Percentiles rank a stretch among this genome's conserved stretches.
phyloP scores from a whole-genome alignment of 441 rosid species.

The Adansonia madagascariensis region DNA sequence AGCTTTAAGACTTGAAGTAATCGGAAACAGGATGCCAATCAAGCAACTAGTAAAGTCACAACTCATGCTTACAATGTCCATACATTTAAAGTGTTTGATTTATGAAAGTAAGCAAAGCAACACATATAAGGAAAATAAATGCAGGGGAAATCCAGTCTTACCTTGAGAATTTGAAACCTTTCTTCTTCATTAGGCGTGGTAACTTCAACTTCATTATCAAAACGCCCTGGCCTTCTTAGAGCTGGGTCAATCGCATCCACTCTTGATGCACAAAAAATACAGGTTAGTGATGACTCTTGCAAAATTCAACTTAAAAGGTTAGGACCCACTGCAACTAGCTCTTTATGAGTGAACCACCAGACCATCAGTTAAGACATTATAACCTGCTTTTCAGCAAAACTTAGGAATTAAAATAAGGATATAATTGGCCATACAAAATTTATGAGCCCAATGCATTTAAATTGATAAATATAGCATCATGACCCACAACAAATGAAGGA shows the following conservation, averaged over 20 bases:
- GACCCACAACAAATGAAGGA: neutral
- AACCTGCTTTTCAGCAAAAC: neutral
- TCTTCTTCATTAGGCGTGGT: constrained; percentile 80
- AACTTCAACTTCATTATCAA: constrained; percentile 87
- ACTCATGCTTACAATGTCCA: neutral
- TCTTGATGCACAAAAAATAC: constrained; percentile 40
- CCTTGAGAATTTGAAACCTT: constrained; percentile 79
- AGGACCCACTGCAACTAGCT: neutral
- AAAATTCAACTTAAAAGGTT: neutral
- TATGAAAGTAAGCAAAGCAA: neutral
- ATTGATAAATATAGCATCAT: neutral
- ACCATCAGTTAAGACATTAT: constrained; percentile 22
- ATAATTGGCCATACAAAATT: neutral
- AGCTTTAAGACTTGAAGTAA: constrained; percentile 23
- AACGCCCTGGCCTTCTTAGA: constrained; percentile 79
- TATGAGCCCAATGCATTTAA: neutral
- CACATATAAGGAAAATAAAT: constrained; percentile 5
- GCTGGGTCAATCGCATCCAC: constrained; percentile 81
- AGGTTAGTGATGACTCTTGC: neutral
- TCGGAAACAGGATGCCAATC: neutral
- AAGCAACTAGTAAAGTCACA: constrained; percentile 12
- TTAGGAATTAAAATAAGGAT: neutral
- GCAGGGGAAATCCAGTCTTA: constrained; percentile 31
- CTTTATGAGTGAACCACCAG: neutral
- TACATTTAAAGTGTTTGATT: neutral